A percentile compares a stretch with the other conserved stretches of the same genome.
phyloP scores from a whole-genome alignment of 225 moss, liverwort and hornwort species.

The Thuidium tamariscinum region DNA sequence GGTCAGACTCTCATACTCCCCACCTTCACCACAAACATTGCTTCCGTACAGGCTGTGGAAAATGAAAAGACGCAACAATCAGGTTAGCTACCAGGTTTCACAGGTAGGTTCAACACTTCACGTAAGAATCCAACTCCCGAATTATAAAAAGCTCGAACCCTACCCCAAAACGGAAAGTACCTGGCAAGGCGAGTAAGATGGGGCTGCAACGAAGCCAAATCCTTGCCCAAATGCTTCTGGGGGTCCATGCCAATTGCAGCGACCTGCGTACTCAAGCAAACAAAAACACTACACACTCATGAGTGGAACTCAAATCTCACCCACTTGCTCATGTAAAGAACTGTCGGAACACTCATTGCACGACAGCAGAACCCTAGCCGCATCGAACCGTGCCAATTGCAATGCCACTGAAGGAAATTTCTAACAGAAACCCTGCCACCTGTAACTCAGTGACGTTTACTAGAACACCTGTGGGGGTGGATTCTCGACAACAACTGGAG shows the following conservation, averaged over 20 bases:
- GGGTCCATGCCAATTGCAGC: slow-evolving; percentile 97
- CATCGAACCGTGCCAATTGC: neutral
- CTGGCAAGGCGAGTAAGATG: slow-evolving; percentile 66
- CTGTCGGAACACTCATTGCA: neutral
- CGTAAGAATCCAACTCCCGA: neutral
- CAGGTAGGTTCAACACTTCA: neutral
- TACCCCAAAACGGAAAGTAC: slow-evolving; percentile 15
- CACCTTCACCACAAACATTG: slow-evolving; percentile 96
- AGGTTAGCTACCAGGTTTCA: neutral
- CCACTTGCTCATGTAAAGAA: neutral
- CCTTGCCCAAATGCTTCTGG: slow-evolving; percentile 83
- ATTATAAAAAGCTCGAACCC: neutral
- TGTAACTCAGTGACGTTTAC: neutral
- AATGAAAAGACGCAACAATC: neutral
- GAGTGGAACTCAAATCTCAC: neutral
- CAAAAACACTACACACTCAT: neutral
- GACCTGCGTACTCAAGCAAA: slow-evolving; percentile 39
- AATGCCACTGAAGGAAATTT: neutral
- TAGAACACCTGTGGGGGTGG: neutral
- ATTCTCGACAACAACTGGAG: neutral
- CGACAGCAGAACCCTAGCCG: neutral
- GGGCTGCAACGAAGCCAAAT: slow-evolving; percentile 68
- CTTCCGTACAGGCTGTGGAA: slow-evolving; percentile 64
- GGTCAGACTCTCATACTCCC: slow-evolving; percentile 94
- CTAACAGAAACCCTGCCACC: neutral